Evolutionary conservation across 768 basidiomycete species (phyloP).

Genomic region (Coprinellus micaceus): DNA sequence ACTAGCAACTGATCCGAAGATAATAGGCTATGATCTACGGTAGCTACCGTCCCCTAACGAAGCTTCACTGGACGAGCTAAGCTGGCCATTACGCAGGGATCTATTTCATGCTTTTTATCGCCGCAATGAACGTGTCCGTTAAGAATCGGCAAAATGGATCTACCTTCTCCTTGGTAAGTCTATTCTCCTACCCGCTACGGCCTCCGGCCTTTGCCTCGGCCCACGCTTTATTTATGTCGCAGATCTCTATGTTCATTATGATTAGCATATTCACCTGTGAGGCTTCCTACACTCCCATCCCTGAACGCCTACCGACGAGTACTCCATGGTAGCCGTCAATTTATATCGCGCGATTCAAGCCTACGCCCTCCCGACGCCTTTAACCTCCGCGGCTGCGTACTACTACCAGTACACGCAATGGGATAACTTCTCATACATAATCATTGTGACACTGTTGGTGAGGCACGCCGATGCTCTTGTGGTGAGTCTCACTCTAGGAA

Average conservation of each 20-base stretch:
- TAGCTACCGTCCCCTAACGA: no score
- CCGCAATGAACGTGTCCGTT: conserved; percentile 18
- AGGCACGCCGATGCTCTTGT: not conserved
- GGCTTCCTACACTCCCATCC: not conserved
- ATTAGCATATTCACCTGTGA: not conserved
- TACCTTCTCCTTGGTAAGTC: no score
- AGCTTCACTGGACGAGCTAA: no score
- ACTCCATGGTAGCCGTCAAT: not conserved
- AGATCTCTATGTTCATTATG: not conserved
- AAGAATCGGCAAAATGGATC: conserved; percentile 8
- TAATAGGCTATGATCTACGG: no score
- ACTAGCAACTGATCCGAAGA: no score
- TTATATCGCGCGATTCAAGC: not conserved
- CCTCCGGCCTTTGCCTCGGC: no score
- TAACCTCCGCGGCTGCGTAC: not conserved
- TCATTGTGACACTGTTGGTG: not conserved
- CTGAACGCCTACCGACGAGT: not conserved
- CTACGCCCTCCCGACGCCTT: not conserved
- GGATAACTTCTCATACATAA: not conserved
- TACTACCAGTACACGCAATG: not conserved
- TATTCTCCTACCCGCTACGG: no score
- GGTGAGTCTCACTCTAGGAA: not conserved
- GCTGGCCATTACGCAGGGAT: no score
- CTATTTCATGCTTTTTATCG: conserved; percentile 18
- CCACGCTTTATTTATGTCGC: not conserved